These are phyloP conservation scores for Quercus phellos DNA, from an alignment of 331 rosid species.

Conservation along the genomic window DNA sequence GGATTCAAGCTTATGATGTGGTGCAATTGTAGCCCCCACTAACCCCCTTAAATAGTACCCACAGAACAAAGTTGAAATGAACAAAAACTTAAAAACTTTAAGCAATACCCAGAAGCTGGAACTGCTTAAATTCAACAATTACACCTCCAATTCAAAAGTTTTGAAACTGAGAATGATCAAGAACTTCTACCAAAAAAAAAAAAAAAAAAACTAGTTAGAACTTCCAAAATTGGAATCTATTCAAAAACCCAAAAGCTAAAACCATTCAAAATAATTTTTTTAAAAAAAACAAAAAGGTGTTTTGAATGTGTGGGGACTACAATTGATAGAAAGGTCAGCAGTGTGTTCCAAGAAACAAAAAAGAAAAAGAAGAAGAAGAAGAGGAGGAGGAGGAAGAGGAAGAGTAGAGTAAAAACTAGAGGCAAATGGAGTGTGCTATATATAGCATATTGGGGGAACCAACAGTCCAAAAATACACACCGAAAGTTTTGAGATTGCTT, in stretches of 20 bases:
- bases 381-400: not conserved
- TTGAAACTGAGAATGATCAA: not conserved
- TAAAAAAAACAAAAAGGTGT: not conserved
- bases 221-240: constrained; percentile 32
- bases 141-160: not conserved
- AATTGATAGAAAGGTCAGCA: constrained; percentile 6
- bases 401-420: constrained; percentile 45
- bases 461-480: constrained; percentile 49
- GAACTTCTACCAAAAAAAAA: too few species aligned
- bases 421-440: constrained; percentile 25
- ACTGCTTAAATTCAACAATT: constrained; percentile 17
- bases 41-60: constrained; percentile 19
- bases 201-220: not conserved
- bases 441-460: constrained; percentile 37
- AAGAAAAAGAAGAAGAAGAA: constrained; percentile 7
- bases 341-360: constrained; percentile 6
- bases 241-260: constrained; percentile 24
- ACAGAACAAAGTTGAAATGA: not conserved
- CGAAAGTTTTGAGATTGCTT: constrained; percentile 81
- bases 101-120: constrained; percentile 26
- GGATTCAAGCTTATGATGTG: constrained; percentile 18
- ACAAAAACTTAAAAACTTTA: not conserved
- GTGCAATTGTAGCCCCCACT: constrained; percentile 29
- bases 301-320: not conserved
- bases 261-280: constrained; percentile 1